Evolutionary conservation across 2,329 filamentous ascomycete genomes (phyloP).

Genomic region (Dendrostoma leiphaemia): DNA sequence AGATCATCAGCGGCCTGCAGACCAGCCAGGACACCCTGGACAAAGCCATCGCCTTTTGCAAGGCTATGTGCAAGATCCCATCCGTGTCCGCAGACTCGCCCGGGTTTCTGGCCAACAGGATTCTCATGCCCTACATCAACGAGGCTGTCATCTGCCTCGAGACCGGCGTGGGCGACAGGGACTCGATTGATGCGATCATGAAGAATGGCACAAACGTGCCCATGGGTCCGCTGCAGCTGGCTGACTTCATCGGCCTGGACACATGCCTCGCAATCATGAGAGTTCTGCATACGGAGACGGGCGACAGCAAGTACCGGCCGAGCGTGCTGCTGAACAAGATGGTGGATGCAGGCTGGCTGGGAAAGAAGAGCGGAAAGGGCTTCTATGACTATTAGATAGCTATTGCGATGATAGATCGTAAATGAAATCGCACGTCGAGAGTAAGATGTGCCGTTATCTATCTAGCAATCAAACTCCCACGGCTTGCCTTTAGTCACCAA

Average conservation of each 20-base stretch:
- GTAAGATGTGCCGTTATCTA: too few species aligned
- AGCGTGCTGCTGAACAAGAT: slow-evolving; percentile 86
- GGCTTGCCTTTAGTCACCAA: too few species aligned
- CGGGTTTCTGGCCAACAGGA: slow-evolving; percentile 93
- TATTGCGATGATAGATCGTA: too few species aligned
- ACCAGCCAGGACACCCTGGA: slow-evolving; percentile 80
- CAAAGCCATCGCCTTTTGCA: slow-evolving; percentile 80
- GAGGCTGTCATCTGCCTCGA: slow-evolving; percentile 96
- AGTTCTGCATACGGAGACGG: slow-evolving; percentile 85
- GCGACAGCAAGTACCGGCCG: slow-evolving; percentile 93
- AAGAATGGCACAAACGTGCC: slow-evolving; percentile 98
- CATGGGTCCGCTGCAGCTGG: slow-evolving; percentile 91
- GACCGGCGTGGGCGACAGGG: slow-evolving; percentile 82
- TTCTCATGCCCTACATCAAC: slow-evolving; percentile 99
- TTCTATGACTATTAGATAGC: slow-evolving; percentile 84
- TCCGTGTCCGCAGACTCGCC: slow-evolving; percentile 87
- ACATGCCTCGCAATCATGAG: slow-evolving; percentile 98
- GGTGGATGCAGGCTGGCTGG: slow-evolving; percentile 96
- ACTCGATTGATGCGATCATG: slow-evolving; percentile 97
- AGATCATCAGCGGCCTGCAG: slow-evolving; percentile 94
- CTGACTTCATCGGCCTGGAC: slow-evolving; percentile 96
- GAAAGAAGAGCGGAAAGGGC: slow-evolving; percentile 95
- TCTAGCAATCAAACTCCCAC: too few species aligned
- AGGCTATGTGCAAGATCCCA: slow-evolving; percentile 88
- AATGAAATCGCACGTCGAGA: too few species aligned